Conservation (phyloP, 768 basidiomycete species). For the Goffeauzyma gilvescens region DNA sequence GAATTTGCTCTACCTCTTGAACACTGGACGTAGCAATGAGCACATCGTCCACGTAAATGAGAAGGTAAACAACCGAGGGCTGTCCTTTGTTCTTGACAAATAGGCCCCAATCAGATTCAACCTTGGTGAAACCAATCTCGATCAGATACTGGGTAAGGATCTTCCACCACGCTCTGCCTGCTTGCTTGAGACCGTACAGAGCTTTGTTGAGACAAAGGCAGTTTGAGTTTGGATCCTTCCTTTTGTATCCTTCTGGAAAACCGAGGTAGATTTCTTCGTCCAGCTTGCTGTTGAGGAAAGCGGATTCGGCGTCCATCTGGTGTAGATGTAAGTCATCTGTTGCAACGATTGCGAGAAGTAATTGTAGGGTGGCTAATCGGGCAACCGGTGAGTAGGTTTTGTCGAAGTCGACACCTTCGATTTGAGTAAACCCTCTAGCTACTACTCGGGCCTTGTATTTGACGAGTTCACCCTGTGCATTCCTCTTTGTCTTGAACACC, state of each 20-base stretch:
- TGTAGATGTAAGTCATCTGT: conserved; percentile 9
- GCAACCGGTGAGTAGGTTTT: conserved; percentile 34
- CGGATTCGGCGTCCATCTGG: conserved; percentile 18
- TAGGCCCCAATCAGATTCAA: conserved; percentile 14
- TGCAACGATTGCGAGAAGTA: conserved; percentile 9
- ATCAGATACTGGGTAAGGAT: conserved; percentile 7
- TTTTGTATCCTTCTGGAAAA: conserved; percentile 10
- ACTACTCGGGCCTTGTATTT: conserved; percentile 36
- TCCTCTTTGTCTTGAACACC: conserved; percentile 36
- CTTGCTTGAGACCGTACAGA: conserved; percentile 15
- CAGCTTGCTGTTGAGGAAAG: conserved; percentile 19
- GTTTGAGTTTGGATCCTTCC: not conserved
- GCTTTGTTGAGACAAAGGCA: conserved; percentile 1
- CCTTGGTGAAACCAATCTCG: conserved; percentile 8
- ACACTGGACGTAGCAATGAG: conserved; percentile 5
- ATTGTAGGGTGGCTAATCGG: conserved; percentile 6
- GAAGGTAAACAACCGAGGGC: conserved; percentile 2
- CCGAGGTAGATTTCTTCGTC: conserved; percentile 35
- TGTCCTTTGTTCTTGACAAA: conserved; percentile 4
- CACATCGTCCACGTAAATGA: conserved; percentile 14
- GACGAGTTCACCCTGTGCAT: conserved; percentile 31
- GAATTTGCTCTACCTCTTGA: not conserved
- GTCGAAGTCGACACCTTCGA: conserved; percentile 35
- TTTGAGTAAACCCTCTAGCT: conserved; percentile 35
- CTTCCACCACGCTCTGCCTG: conserved; percentile 12